Base-by-base conservation (phyloP, 2,329 filamentous ascomycete genomes). In the Fusarium mexicanum region DNA sequence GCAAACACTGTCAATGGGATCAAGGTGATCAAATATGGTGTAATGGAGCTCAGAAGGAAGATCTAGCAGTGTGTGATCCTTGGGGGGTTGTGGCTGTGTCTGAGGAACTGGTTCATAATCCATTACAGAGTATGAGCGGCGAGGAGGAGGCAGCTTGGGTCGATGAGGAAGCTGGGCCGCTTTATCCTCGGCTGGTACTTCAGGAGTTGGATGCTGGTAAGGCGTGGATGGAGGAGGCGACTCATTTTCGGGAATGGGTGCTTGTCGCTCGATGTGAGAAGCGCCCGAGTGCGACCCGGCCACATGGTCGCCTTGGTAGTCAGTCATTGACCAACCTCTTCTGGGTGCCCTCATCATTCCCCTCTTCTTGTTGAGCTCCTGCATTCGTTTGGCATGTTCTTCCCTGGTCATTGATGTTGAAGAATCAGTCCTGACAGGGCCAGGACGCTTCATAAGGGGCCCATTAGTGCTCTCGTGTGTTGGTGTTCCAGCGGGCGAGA, bases 1-100 rank as follows among this genome's bases (percentile, higher is more conserved):
- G 78, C 89, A 91, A 44, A 87, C 88, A 77, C 89, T 88, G 81
- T 92, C 90, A 71, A 92, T 91, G 55, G 88, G 88, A 81, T 92
- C 90, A 66, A 92, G 86, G 72, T 88, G 87, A 79, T 90, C 89
- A 76, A 91, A 90, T 71, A 92, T 85, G 69, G 85, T 83, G 71
- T 87, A 90, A 80, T 91, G 89, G 17, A 92, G 83, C 80, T 92
- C 90, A 1, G 86, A 80, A 20, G 90, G 90, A 5, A 92, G 84
- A 60, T 89, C 86, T 43, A 84, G 77, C 13, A 91, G 81, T 22
- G 84, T 84, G 54, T 88, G 81, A 61, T 81, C 81, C 55, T 82
- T 77, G 11, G 87, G 85, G 3, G 86, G 86, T 58, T 80, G 83
- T 58, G 88, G 87, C 58, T 85, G 86, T 64, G 85, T 84, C 14